Conservation (phyloP, 2,329 filamentous ascomycete species). For the Didymella sp. region DNA sequence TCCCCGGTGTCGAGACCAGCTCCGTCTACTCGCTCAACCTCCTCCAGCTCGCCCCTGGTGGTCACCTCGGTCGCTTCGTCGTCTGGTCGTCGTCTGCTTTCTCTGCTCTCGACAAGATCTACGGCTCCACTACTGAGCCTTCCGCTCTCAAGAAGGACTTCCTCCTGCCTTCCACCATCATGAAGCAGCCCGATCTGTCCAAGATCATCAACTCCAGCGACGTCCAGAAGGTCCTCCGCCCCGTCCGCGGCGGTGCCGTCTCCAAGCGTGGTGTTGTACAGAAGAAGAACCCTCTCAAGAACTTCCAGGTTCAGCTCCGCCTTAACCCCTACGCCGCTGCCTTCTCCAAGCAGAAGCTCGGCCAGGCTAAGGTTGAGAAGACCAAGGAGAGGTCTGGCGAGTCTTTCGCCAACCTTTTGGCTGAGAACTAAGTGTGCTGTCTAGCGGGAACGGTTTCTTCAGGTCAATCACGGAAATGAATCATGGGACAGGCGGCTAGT, state of each 20-base stretch:
- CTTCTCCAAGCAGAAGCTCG: constrained; percentile 86
- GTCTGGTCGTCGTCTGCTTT: constrained; percentile 98
- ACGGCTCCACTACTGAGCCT: constrained; percentile 88
- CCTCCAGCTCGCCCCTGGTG: constrained; percentile 97
- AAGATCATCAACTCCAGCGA: constrained; percentile 99
- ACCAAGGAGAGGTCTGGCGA: constrained; percentile 65
- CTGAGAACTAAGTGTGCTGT: constrained; percentile 55
- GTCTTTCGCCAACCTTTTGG: constrained; percentile 58
- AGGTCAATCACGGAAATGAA: constrained; percentile 31
- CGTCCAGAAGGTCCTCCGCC: constrained; percentile 93
- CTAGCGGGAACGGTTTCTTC: constrained; percentile 35
- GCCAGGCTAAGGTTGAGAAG: constrained; percentile 69
- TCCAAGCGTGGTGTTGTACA: constrained; percentile 91
- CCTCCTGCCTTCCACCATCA: constrained; percentile 89
- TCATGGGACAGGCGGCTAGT: constrained; percentile 33
- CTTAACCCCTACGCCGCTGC: constrained; percentile 97
- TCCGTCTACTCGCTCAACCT: constrained; percentile 95
- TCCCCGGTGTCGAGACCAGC: constrained; percentile 96
- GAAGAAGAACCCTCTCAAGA: constrained; percentile 99
- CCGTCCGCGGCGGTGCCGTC: constrained; percentile 84
- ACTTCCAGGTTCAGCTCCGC: constrained; percentile 98
- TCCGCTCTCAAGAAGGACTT: constrained; percentile 99
- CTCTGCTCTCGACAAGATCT: constrained; percentile 94
- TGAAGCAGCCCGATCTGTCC: constrained; percentile 92
- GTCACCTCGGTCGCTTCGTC: constrained; percentile 98